Conservation (phyloP, 352 stramenopile species). For the Pythium myriotylum region DNA sequence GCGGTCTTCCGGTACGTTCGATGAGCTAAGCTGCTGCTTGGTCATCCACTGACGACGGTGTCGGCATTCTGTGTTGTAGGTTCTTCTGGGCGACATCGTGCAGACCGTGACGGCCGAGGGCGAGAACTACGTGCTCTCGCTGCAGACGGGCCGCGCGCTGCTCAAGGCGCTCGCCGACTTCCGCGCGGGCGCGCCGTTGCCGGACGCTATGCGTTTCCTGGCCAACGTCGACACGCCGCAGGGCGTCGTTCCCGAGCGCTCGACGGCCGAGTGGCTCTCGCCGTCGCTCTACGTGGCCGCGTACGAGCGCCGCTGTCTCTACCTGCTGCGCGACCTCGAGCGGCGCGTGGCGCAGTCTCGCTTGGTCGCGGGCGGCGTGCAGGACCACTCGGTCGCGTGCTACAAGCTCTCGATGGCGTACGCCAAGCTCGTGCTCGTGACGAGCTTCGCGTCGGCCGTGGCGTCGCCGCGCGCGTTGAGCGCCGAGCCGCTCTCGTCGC, state of each 20-base stretch:
- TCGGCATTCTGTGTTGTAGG: too few relatives aligned
- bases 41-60: too few relatives aligned
- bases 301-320: slow-evolving; percentile 62
- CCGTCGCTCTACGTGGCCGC: slow-evolving; percentile 37
- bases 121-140: slow-evolving; percentile 96
- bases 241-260: not conserved
- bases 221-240: slow-evolving; percentile 44
- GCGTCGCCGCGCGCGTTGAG: slow-evolving; percentile 31
- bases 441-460: slow-evolving; percentile 45
- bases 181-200: slow-evolving; percentile 32
- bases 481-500: too few relatives aligned
- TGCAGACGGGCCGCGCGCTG: slow-evolving; percentile 40
- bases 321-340: slow-evolving; percentile 46
- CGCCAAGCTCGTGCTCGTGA: slow-evolving; percentile 52
- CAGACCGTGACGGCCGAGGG: slow-evolving; percentile 95
- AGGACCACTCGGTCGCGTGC: slow-evolving; percentile 62
- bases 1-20: slow-evolving; percentile 40
- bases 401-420: slow-evolving; percentile 71
- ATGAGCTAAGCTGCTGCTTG: not conserved
- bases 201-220: slow-evolving; percentile 47
- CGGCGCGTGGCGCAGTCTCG: slow-evolving; percentile 31
- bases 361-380: slow-evolving; percentile 46
- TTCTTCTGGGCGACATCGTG: slow-evolving; percentile 90
- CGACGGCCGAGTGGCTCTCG: slow-evolving; percentile 9
- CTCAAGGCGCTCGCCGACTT: slow-evolving; percentile 50